Base-by-base conservation (phyloP, 352 stramenopile species). In the Aphanomyces cochlioides region DNA sequence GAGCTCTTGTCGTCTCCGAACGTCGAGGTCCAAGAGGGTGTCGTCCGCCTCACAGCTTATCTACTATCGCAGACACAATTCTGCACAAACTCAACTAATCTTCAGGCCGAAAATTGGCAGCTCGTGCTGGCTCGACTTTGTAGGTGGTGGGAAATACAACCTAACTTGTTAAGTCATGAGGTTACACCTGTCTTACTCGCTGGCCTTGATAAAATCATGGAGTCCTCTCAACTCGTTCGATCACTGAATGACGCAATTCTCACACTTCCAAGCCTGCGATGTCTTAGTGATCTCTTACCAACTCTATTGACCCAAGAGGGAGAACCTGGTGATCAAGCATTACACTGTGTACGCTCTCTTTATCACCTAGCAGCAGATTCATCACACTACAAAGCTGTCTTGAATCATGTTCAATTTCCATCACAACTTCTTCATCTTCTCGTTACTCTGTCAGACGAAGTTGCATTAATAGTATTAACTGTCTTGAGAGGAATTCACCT, bases 391-490 rank as follows among this genome's bases (percentile, higher is more conserved):
- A 48, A 53, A 37, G 45, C 43, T 10, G n/a, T 76, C 50, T 67
- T 67, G 5, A 60, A 21, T 13, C 73, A 79, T 39, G 64, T 68
- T 1, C 64, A 74, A 17, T 43, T 76, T 39, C 56, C 87, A 34
- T 12, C 67, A 12, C 79, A 87, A 50, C 66, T 88, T 12, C 70
- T 73, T 28, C 48, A 66, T 5, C 47, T 84, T 28, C 57, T 54
- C 17, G 17, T 64, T 0, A 53, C 56, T 6, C 56, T 56, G 13
- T 64, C 74, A 12, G 40, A 53, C 54, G 34, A 61, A 37, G 54
- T 45, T 7, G 36, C 56, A 12, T 13, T 37, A 0, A 15, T 67
- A 4, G 40, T 53, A 28, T 45, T 54, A 19, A 34, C 56, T 10
- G 41, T 67, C 10, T n/a, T 67, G 13, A 21, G 43, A 13, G 59